Conservation (phyloP, 768 basidiomycete genomes). For the Crassisporium funariophilum region DNA sequence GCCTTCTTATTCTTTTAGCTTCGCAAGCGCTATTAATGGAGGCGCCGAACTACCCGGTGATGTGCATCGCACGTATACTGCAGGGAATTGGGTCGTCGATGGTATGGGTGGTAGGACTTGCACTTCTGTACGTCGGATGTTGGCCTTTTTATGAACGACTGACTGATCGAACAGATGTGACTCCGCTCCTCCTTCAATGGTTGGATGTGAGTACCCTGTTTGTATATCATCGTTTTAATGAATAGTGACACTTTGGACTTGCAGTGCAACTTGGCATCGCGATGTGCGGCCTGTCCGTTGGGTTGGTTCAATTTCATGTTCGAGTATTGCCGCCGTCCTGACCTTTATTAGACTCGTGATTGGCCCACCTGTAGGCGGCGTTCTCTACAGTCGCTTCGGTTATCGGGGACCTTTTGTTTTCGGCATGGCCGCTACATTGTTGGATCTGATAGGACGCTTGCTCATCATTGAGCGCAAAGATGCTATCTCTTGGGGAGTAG, state of each 20-base stretch:
- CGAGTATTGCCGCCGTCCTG: constrained; percentile 5
- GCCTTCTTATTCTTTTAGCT: constrained; percentile 50
- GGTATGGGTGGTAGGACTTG: constrained; percentile 65
- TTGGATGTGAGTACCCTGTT: constrained; percentile 45
- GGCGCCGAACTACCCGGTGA: constrained; percentile 54
- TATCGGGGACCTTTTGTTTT: constrained; percentile 64
- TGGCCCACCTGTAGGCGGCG: constrained; percentile 61
- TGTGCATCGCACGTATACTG: constrained; percentile 59
- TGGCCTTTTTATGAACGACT: background rate
- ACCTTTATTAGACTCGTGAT: constrained; percentile 42
- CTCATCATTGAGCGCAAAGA: constrained; percentile 58
- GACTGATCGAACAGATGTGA: constrained; percentile 48
- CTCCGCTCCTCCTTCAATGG: constrained; percentile 45
- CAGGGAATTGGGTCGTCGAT: constrained; percentile 64
- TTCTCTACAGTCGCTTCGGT: constrained; percentile 54
- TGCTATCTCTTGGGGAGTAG: constrained; percentile 49
- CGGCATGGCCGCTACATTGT: constrained; percentile 42
- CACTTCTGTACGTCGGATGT: constrained; percentile 46
- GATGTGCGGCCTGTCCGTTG: constrained; percentile 58
- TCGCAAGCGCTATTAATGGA: constrained; percentile 67
- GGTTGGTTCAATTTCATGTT: constrained; percentile 33
- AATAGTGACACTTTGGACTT: constrained; percentile 1
- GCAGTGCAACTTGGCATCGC: constrained; percentile 61
- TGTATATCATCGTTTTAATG: background rate
- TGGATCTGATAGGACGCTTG: constrained; percentile 58